Base-by-base conservation (phyloP, 2,329 filamentous ascomycete species). In the Graphilbum fragrans region DNA sequence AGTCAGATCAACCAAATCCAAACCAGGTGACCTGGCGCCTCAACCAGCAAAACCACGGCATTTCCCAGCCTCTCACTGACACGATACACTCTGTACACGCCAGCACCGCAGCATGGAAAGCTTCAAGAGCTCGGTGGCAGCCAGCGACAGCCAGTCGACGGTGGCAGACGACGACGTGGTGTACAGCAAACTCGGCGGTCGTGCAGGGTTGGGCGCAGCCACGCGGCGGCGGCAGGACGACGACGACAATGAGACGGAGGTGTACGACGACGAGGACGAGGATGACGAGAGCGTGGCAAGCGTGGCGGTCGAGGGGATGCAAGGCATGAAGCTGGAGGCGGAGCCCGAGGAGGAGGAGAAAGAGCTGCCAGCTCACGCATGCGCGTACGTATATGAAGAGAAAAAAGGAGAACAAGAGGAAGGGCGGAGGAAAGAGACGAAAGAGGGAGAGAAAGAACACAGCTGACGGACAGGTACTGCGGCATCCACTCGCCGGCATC, bases 401-500 rank as follows among this genome's bases (percentile, higher is more conserved):
- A 12, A 7, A 27, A 12, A 27, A 27, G 23, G 23, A 12, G 23
- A 7, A 27, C 7, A 27, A 12, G 23, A 12, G 23, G 23, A 12
- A 12, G 23, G 23, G 23, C 23, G 23, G 23, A 27, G 7, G 25
- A 12, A 27, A 7, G 12, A 27, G 25, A 27, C 25, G 25, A 27
- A 27, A 7, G 25, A 27, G 8, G 25, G 25, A 12, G 29, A 31
- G 29, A 31, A 10, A 12, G 11, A 31, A 8, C n/a, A n/a, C n/a
- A n/a, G 29, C 29, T 31, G n/a, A 31, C 29, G 47, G 47, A 37
- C 58, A 92, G 86, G 32, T 95, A 95, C 62, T 98, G 92, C 59
- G 92, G 92, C 45, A 98, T 98, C 49, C 92, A 98, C 66, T 94
- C 93, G 44, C 82, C 92, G 2, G 82, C 83, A 58, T 92, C 84